phyloP scores from a whole-genome alignment of 305 asterid genomes.

The Solanum chacoense region DNA sequence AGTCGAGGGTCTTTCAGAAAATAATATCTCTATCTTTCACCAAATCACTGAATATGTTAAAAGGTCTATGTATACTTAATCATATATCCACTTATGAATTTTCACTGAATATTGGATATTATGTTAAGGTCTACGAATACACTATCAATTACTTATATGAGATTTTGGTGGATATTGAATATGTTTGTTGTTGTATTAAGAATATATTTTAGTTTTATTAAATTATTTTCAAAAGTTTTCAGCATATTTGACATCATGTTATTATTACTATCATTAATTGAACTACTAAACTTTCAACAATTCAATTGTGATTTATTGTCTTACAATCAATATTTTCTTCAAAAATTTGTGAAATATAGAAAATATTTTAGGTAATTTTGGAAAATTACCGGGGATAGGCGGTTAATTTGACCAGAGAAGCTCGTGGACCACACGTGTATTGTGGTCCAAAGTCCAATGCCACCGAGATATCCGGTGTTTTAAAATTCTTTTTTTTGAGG shows the following conservation, averaged over 20 bases:
- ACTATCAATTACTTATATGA: no score
- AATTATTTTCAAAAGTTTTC: background rate
- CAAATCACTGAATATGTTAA: no score
- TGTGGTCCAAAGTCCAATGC: constrained; percentile 9
- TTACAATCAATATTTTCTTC: background rate
- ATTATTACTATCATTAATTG: background rate
- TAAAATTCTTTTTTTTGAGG: no score
- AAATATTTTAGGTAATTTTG: background rate
- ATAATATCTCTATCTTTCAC: no score
- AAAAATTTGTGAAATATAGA: background rate
- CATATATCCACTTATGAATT: no score
- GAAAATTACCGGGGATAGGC: constrained; percentile 6
- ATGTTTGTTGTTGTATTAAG: background rate
- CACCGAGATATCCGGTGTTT: constrained; percentile 16
- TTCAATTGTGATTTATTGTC: background rate
- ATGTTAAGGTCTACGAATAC: background rate
- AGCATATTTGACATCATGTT: background rate
- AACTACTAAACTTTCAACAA: background rate
- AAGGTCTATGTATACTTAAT: no score
- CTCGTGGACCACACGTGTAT: constrained; percentile 30
- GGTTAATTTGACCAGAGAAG: constrained; percentile 13
- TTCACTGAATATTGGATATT: no score
- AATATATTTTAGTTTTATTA: background rate
- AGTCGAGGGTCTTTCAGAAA: fast-evolving
- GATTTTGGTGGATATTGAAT: background rate